phyloP scores from a whole-genome alignment of 1,139 yeast species.

The Nakaseomyces glabratus region DNA sequence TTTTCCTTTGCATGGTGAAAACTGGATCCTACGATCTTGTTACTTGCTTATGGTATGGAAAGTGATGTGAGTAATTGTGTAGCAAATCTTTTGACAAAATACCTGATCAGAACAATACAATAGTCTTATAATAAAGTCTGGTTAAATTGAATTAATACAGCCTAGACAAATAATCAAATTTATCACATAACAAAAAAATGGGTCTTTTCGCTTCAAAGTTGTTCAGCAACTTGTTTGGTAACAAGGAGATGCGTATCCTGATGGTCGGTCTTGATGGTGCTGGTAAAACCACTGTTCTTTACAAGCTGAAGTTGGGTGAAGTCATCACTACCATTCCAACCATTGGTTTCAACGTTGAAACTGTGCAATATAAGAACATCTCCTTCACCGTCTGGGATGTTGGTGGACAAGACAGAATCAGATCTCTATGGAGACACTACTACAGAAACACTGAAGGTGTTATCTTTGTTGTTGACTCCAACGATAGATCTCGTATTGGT shows the following conservation, averaged over 20 bases:
- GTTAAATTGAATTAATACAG: no score
- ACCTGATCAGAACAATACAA: no score
- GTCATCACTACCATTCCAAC: conserved; percentile 91
- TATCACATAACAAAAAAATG: conserved; percentile 37
- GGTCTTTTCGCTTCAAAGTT: conserved; percentile 84
- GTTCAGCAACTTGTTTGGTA: conserved; percentile 77
- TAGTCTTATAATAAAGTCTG: no score
- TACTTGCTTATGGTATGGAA: no score
- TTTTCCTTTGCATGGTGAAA: no score
- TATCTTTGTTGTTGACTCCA: conserved; percentile 85
- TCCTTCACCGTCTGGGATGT: conserved; percentile 95
- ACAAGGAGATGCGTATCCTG: conserved; percentile 81
- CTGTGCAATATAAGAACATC: conserved; percentile 89
- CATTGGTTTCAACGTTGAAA: conserved; percentile 89
- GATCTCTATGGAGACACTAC: conserved; percentile 94
- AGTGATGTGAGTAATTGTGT: no score
- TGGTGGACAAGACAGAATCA: conserved; percentile 94
- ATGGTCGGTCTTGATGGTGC: conserved; percentile 94
- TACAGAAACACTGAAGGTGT: conserved; percentile 93
- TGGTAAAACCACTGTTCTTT: conserved; percentile 84
- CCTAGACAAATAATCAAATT: no score
- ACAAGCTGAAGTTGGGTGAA: conserved; percentile 84
- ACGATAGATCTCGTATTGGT: conserved; percentile 87
- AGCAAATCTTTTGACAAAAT: no score
- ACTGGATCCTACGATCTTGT: no score